Conservation (phyloP, 2,329 filamentous ascomycete genomes). For the Escovopsis weberi region DNA sequence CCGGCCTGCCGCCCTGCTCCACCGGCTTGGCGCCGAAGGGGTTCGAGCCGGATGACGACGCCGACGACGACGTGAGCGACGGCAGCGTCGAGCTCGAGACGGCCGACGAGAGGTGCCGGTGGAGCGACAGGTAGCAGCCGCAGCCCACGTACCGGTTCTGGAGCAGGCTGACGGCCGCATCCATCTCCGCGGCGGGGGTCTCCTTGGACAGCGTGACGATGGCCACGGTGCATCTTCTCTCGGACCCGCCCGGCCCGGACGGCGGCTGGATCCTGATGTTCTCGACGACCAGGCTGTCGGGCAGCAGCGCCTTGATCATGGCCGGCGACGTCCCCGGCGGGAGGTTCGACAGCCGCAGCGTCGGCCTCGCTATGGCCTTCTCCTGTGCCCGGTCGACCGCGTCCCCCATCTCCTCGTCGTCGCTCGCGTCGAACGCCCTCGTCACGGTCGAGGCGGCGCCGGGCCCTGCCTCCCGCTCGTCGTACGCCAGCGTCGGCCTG, state of each 20-base stretch:
- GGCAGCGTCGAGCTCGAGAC: conserved; percentile 28
- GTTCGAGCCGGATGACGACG: conserved; percentile 36
- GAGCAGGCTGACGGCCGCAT: conserved; percentile 59
- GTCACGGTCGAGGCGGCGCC: conserved; percentile 40
- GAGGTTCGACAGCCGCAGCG: conserved; percentile 44
- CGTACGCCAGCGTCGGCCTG: conserved; percentile 19
- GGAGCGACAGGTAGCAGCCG: conserved; percentile 67
- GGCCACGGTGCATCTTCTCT: conserved; percentile 59
- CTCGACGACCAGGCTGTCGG: conserved; percentile 50
- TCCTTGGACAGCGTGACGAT: conserved; percentile 72
- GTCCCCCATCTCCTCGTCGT: conserved; percentile 37
- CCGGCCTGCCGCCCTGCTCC: conserved; percentile 23
- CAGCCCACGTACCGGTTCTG: conserved; percentile 77
- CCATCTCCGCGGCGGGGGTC: conserved; percentile 71
- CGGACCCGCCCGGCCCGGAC: conserved; percentile 34
- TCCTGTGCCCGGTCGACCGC: conserved; percentile 34
- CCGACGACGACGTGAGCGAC: conserved; percentile 24
- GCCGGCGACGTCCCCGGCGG: conserved; percentile 46
- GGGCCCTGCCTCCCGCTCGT: conserved; percentile 19
- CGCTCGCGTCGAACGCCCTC: conserved; percentile 58
- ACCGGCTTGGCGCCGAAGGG: conserved; percentile 68
- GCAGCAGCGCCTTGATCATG: conserved; percentile 44
- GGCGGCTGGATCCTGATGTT: conserved; percentile 55
- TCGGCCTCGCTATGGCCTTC: conserved; percentile 46
- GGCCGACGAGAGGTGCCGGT: conserved; percentile 70